Evolutionary conservation across 2,329 filamentous ascomycete species (phyloP).

Genomic region (Rhytidhysteron rufulum): DNA sequence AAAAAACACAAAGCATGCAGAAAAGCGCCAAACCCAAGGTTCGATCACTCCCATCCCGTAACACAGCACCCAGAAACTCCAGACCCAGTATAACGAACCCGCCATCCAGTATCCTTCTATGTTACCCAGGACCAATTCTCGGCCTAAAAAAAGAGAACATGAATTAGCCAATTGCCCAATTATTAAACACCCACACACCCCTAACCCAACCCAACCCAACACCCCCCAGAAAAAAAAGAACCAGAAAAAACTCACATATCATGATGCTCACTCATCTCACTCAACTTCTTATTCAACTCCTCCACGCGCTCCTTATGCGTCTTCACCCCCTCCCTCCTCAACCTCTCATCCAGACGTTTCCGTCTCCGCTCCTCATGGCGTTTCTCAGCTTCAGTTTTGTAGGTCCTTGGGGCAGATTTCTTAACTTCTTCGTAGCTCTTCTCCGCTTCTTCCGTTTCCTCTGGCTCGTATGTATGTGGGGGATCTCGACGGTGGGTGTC

Average conservation of each 20-base stretch:
- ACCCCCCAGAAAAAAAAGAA: background rate
- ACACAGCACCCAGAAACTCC: too few species aligned
- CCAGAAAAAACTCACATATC: constrained; percentile 64
- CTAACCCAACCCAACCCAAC: background rate
- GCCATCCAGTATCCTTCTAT: background rate
- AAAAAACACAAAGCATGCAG: too few species aligned
- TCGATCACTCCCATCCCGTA: too few species aligned
- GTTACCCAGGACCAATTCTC: constrained; percentile 56
- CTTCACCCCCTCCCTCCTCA: constrained; percentile 83
- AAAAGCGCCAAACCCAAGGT: too few species aligned
- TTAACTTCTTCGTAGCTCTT: constrained; percentile 21
- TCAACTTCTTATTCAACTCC: constrained; percentile 90
- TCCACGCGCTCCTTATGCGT: constrained; percentile 97
- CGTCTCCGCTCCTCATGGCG: constrained; percentile 75
- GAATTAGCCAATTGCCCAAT: background rate
- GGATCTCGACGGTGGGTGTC: constrained; percentile 10
- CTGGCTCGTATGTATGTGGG: constrained; percentile 29
- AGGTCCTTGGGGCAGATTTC: constrained; percentile 22
- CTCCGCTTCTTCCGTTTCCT: constrained; percentile 22
- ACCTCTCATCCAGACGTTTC: constrained; percentile 76
- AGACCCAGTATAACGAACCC: background rate
- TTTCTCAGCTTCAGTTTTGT: constrained; percentile 81
- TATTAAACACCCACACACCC: background rate
- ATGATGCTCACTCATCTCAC: constrained; percentile 90
- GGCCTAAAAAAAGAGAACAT: constrained; percentile 37